phyloP scores from a whole-genome alignment of 768 basidiomycete genomes.

The Neoboletus brunneissimus region DNA sequence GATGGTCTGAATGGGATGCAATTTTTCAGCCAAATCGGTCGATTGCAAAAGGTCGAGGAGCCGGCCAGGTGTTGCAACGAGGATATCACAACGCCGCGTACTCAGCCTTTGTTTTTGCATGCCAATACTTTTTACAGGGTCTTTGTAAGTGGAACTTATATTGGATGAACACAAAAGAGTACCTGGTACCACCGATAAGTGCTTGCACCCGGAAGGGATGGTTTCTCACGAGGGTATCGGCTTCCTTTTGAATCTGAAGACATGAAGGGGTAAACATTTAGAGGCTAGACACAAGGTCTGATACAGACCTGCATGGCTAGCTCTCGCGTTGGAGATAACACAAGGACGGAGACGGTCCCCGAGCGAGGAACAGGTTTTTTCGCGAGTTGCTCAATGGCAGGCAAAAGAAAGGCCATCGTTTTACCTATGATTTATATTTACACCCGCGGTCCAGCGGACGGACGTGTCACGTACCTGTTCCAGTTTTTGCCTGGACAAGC shows the following conservation, averaged over 20 bases:
- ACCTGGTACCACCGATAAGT: conserved; percentile 58
- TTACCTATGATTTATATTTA: conserved; percentile 41
- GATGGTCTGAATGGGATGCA: conserved; percentile 42
- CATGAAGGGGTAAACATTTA: conserved; percentile 14
- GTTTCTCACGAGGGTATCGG: conserved; percentile 42
- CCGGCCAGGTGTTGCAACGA: conserved; percentile 77
- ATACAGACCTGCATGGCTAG: conserved; percentile 65
- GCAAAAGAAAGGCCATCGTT: conserved; percentile 75
- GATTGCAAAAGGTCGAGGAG: conserved; percentile 66
- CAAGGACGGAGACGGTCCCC: conserved; percentile 51
- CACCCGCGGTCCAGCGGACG: neutral
- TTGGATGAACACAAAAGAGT: conserved; percentile 4
- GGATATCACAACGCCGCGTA: conserved; percentile 43
- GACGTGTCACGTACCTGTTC: conserved; percentile 47
- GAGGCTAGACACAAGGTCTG: neutral
- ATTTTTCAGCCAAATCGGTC: conserved; percentile 33
- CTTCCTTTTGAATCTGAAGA: conserved; percentile 60
- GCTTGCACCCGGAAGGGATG: conserved; percentile 44
- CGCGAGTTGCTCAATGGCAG: conserved; percentile 65
- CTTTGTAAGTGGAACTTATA: neutral
- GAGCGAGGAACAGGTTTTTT: conserved; percentile 34
- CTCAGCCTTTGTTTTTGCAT: conserved; percentile 29
- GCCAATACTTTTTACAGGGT: conserved; percentile 17
- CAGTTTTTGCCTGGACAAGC: conserved; percentile 55
- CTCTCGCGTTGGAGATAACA: conserved; percentile 73